phyloP scores from a whole-genome alignment of 176 grass and related monocot species.

The Tillandsia leiboldiana region DNA sequence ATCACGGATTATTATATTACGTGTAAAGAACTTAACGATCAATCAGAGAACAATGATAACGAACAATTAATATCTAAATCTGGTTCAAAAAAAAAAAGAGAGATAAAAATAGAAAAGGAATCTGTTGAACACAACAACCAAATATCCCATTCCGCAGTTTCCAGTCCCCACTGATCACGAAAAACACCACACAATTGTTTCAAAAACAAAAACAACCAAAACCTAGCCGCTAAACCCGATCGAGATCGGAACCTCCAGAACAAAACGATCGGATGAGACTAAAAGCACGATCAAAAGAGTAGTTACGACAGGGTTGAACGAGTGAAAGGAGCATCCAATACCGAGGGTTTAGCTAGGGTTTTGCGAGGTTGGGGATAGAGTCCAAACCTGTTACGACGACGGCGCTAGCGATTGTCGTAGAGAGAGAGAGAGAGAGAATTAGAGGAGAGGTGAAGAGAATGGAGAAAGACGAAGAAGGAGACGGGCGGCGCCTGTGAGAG shows the following conservation, averaged over 20 bases:
- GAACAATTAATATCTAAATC: no score
- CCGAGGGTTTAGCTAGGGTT: not conserved
- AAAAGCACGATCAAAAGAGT: not conserved
- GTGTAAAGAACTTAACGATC: no score
- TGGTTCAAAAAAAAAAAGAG: no score
- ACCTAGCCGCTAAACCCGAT: not conserved
- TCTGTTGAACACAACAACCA: not conserved
- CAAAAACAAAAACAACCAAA: not conserved
- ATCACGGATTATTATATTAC: no score
- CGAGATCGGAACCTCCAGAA: not conserved
- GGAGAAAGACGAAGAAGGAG: slow-evolving; percentile 3
- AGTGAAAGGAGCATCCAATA: not conserved
- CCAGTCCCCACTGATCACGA: not conserved
- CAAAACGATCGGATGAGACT: not conserved
- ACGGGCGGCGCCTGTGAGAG: slow-evolving; percentile 1
- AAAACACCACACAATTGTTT: not conserved
- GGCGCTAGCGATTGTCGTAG: slow-evolving; percentile 21
- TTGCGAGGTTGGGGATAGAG: not conserved
- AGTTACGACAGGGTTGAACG: not conserved
- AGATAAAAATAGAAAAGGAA: no score
- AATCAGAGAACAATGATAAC: no score
- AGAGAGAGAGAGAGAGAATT: slow-evolving; percentile 1
- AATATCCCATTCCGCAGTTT: not conserved
- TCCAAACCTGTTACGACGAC: slow-evolving; percentile 7
- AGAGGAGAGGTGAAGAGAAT: slow-evolving; percentile 13